Evolutionary conservation across 139 green algal species (phyloP).

Genomic region (Pleodorina starrii): DNA sequence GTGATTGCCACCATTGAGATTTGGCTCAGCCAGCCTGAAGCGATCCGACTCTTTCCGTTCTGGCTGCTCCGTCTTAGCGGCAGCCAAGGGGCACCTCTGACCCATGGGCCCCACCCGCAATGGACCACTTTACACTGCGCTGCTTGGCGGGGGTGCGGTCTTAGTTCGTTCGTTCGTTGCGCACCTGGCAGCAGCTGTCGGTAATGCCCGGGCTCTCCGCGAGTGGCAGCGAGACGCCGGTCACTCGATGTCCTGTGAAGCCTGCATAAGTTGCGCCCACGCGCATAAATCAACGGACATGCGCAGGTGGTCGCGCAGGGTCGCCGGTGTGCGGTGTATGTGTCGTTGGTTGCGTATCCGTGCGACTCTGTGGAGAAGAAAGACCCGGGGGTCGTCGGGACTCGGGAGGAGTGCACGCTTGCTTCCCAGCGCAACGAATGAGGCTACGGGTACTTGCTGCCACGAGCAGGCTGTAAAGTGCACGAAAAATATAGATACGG

Average conservation of each 20-base stretch:
- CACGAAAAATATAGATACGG: too few relatives aligned
- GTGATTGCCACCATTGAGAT: background rate
- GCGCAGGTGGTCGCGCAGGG: too few relatives aligned
- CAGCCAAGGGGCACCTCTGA: background rate
- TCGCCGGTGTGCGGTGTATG: background rate
- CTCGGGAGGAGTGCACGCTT: background rate
- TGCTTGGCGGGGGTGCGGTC: background rate
- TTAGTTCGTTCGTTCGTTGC: background rate
- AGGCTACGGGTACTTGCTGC: background rate
- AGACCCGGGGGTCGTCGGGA: background rate
- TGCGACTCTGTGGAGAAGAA: background rate
- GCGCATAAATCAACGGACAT: too few relatives aligned
- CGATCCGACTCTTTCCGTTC: background rate
- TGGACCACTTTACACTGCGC: background rate
- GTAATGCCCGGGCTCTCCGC: conserved; percentile 30
- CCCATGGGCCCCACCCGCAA: background rate
- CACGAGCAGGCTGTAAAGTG: too few relatives aligned
- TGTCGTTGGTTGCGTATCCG: background rate
- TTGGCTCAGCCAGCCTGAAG: background rate
- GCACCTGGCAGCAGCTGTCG: conserved; percentile 21
- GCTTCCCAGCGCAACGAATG: background rate
- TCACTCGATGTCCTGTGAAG: background rate
- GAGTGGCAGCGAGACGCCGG: background rate
- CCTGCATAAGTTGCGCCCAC: too few relatives aligned
- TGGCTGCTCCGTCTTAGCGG: background rate